A percentile compares a stretch with the other conserved stretches of the same genome.
These are phyloP conservation scores for Plasmodium vinckei DNA, from an alignment of 169 alveolate species.

Conservation along the genomic window DNA sequence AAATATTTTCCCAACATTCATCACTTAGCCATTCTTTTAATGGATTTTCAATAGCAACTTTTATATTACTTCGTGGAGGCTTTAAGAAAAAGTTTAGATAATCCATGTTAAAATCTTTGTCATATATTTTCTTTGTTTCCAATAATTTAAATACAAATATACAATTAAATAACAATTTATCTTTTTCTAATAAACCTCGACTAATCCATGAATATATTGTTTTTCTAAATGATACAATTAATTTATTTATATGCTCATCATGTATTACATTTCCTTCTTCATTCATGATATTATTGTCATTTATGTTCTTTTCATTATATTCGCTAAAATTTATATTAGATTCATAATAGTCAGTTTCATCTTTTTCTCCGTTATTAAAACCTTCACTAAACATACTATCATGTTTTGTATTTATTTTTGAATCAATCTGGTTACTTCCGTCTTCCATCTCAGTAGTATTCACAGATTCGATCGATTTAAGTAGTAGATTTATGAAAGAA, in stretches of 20 bases:
- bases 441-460: slow-evolving; percentile 76
- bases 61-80: slow-evolving; percentile 86
- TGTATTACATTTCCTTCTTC: slow-evolving; percentile 1
- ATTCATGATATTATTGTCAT: neutral
- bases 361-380: slow-evolving; percentile 45
- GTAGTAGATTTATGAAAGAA: slow-evolving; percentile 92
- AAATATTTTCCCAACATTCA: slow-evolving; percentile 90
- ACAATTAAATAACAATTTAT: slow-evolving; percentile 94
- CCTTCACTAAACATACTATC: slow-evolving; percentile 85
- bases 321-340: slow-evolving; percentile 22
- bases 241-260: slow-evolving; percentile 63
- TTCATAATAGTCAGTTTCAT: slow-evolving; percentile 4
- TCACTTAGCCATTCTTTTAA: slow-evolving; percentile 95
- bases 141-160: slow-evolving; percentile 94
- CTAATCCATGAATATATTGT: slow-evolving; percentile 95
- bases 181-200: slow-evolving; percentile 96
- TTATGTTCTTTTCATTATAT: slow-evolving; percentile 6
- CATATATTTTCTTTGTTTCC: slow-evolving; percentile 91
- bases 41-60: slow-evolving; percentile 93
- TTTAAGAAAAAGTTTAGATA: slow-evolving; percentile 90
- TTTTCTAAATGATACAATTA: slow-evolving; percentile 93
- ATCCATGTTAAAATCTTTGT: slow-evolving; percentile 88
- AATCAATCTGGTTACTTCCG: slow-evolving; percentile 21
- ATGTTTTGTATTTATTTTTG: slow-evolving; percentile 87
- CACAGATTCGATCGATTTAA: slow-evolving; percentile 84